Evolutionary conservation across 495 filamentous ascomycete species (phyloP).

Genomic region (Xylaria venustula): DNA sequence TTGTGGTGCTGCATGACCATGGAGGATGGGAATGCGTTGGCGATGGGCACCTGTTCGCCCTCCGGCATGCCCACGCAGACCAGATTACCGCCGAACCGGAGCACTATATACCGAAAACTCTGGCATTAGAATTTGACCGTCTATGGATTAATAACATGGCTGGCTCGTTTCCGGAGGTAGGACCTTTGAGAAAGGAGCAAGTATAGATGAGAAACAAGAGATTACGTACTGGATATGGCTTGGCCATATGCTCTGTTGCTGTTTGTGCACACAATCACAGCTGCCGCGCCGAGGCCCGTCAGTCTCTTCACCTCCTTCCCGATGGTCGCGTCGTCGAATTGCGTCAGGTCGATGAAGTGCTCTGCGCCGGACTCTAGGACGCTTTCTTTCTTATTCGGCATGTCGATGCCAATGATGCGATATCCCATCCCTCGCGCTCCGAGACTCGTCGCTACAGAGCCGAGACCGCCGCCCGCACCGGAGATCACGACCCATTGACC

Average conservation of each 20-base stretch:
- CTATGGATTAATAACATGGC: no score
- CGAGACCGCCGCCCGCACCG: slow-evolving; percentile 67
- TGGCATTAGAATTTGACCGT: no score
- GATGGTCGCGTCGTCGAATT: slow-evolving; percentile 49
- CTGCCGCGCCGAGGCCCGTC: slow-evolving; percentile 64
- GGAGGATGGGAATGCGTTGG: slow-evolving; percentile 48
- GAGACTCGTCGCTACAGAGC: slow-evolving; percentile 66
- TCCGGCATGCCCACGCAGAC: slow-evolving; percentile 71
- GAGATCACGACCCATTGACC: slow-evolving; percentile 67
- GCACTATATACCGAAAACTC: slow-evolving; percentile 24
- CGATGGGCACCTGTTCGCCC: slow-evolving; percentile 57
- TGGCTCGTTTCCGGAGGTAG: no score
- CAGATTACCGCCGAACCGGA: slow-evolving; percentile 61
- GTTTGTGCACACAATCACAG: slow-evolving; percentile 64
- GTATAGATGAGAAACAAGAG: background rate
- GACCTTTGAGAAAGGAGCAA: no score
- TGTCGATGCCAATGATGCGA: slow-evolving; percentile 69
- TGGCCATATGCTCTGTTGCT: slow-evolving; percentile 65
- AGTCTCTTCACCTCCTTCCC: slow-evolving; percentile 51
- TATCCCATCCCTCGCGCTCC: slow-evolving; percentile 61
- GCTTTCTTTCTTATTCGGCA: slow-evolving; percentile 60
- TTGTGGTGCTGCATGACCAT: slow-evolving; percentile 54
- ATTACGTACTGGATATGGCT: slow-evolving; percentile 36
- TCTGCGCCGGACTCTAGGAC: slow-evolving; percentile 63
- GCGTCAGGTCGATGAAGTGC: slow-evolving; percentile 65